Percentiles rank a stretch among this genome's conserved stretches.
Evolutionary conservation across 192 early-diverging fungal genomes (phyloP).

Genomic region (Thamnidium elegans): DNA sequence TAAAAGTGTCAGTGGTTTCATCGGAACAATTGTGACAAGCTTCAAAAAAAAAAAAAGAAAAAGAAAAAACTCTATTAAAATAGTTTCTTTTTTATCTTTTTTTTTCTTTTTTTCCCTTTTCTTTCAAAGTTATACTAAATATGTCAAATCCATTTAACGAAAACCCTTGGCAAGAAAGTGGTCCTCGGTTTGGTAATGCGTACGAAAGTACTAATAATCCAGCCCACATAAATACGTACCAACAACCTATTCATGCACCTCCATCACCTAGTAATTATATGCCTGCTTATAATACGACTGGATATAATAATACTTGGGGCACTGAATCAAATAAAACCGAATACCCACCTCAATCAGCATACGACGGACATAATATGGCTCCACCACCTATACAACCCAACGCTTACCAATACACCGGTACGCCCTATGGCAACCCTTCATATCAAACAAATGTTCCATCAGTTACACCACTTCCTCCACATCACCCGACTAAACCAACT

Average conservation of each 20-base stretch:
- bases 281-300: slow-evolving; percentile 13
- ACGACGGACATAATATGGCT: slow-evolving; percentile 4
- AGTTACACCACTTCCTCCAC: background rate
- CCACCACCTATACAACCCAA: slow-evolving; percentile 1
- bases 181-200: slow-evolving; percentile 23
- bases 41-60: no score
- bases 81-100: slow-evolving; percentile 1
- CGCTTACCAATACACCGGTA: slow-evolving; percentile 35
- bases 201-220: slow-evolving; percentile 21
- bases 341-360: background rate
- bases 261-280: slow-evolving; percentile 3
- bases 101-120: background rate
- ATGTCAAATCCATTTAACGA: slow-evolving; percentile 17
- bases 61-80: background rate
- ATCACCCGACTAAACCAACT: background rate
- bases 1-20: no score
- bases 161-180: slow-evolving; percentile 16
- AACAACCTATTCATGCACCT: background rate
- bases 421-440: slow-evolving; percentile 26
- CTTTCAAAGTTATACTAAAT: background rate
- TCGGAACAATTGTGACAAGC: no score
- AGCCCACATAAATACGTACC: background rate
- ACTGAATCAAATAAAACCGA: slow-evolving; percentile 15
- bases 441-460: background rate
- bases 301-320: background rate